Evolutionary conservation across 805 yeast genomes (phyloP).

Genomic region (Ogataea pini): DNA sequence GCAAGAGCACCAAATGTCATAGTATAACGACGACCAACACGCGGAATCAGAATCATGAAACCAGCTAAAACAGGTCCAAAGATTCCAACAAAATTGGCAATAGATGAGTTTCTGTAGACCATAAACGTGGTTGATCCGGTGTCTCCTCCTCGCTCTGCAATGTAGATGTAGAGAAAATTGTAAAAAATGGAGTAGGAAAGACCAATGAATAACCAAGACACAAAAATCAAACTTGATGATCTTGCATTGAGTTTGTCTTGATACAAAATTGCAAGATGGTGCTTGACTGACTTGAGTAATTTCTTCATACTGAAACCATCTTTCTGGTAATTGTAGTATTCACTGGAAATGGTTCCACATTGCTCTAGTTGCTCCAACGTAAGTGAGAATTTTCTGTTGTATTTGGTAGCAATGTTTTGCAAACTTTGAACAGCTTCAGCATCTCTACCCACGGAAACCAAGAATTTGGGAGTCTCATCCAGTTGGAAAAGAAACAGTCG

Average conservation of each 20-base stretch:
- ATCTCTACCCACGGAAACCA: conserved; percentile 41
- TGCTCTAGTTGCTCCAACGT: conserved; percentile 43
- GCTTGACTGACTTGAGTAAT: neutral
- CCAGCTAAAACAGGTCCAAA: conserved; percentile 58
- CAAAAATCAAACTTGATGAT: conserved; percentile 33
- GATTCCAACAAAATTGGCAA: conserved; percentile 47
- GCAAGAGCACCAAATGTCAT: conserved; percentile 52
- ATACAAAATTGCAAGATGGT: conserved; percentile 46
- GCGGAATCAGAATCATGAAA: conserved; percentile 32
- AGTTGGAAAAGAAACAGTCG: conserved; percentile 43
- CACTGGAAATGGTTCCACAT: conserved; percentile 35
- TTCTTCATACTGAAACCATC: neutral
- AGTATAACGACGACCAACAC: conserved; percentile 58
- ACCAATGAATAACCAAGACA: conserved; percentile 55
- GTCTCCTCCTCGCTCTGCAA: conserved; percentile 46
- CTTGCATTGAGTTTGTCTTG: conserved; percentile 40
- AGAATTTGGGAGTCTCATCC: conserved; percentile 37
- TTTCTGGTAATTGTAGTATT: neutral
- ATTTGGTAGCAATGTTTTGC: conserved; percentile 43
- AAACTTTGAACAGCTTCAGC: conserved; percentile 42
- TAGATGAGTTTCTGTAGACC: conserved; percentile 38
- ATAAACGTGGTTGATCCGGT: conserved; percentile 36
- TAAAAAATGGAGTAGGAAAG: conserved; percentile 50
- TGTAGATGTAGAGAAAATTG: conserved; percentile 48
- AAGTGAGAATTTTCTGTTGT: conserved; percentile 38